Conservation (phyloP, 345 rosid species). For the Eucalyptus cloeziana region DNA sequence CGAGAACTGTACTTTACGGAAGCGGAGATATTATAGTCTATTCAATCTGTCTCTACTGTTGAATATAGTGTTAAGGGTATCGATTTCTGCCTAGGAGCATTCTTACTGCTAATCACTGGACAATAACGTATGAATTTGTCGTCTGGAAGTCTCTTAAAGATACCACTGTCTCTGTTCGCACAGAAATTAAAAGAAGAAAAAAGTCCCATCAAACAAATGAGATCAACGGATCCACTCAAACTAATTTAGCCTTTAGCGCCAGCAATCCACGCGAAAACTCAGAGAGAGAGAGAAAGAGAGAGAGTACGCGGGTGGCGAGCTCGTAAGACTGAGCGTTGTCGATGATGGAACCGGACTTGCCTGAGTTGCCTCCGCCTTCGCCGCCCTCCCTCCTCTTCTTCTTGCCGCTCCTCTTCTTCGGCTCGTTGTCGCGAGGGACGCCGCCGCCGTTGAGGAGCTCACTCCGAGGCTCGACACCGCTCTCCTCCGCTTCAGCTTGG, state of each 20-base stretch:
- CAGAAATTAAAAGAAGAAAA: too few relatives aligned
- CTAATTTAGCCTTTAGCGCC: too few relatives aligned
- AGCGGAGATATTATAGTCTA: too few relatives aligned
- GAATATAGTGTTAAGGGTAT: too few relatives aligned
- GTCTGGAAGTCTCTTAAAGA: too few relatives aligned
- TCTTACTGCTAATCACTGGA: background rate
- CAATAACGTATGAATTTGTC: too few relatives aligned
- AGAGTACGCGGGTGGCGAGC: conserved; percentile 72
- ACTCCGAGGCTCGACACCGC: background rate
- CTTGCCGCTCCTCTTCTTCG: background rate
- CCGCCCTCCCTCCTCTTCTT: conserved; percentile 1
- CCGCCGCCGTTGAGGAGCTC: background rate
- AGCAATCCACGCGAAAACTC: too few relatives aligned
- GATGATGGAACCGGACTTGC: conserved; percentile 77
- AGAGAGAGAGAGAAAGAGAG: background rate
- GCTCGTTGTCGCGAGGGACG: background rate
- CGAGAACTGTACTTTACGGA: too few relatives aligned
- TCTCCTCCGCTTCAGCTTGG: background rate
- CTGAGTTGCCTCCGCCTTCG: conserved; percentile 11
- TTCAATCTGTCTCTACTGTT: too few relatives aligned
- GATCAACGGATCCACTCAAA: too few relatives aligned
- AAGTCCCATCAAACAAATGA: too few relatives aligned
- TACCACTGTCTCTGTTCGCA: too few relatives aligned
- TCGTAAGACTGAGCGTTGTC: conserved; percentile 87
- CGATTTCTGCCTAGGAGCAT: background rate